Percentiles rank a stretch among this genome's conserved stretches.
Evolutionary conservation across 768 basidiomycete genomes (phyloP).

Genomic region (Lactarius tabidus): DNA sequence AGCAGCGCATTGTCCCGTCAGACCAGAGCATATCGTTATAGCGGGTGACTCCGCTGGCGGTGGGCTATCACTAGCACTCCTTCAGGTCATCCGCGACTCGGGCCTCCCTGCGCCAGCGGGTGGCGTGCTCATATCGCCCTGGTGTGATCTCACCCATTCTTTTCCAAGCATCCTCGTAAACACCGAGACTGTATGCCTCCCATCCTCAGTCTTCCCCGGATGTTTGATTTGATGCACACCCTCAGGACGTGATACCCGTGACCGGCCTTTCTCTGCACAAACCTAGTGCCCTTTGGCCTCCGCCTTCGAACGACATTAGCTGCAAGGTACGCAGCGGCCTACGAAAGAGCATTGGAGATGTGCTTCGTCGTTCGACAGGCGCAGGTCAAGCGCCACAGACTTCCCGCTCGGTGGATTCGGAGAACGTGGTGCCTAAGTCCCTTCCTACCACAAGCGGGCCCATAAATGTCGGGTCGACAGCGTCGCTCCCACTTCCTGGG

Average conservation of each 20-base stretch:
- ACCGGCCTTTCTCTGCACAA: slow-evolving; percentile 76
- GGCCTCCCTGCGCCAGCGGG: slow-evolving; percentile 83
- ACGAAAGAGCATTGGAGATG: slow-evolving; percentile 57
- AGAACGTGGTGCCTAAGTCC: slow-evolving; percentile 24
- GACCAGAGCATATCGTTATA: slow-evolving; percentile 77
- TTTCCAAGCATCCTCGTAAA: slow-evolving; percentile 87
- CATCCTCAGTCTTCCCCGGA: neutral
- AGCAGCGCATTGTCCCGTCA: slow-evolving; percentile 72
- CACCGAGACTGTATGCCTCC: slow-evolving; percentile 63
- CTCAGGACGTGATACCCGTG: slow-evolving; percentile 73
- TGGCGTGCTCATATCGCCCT: slow-evolving; percentile 86
- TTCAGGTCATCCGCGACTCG: slow-evolving; percentile 84
- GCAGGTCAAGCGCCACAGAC: neutral
- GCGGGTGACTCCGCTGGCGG: slow-evolving; percentile 95
- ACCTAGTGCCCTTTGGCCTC: slow-evolving; percentile 76
- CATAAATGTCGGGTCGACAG: slow-evolving; percentile 48
- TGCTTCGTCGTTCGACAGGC: slow-evolving; percentile 30
- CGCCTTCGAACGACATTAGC: slow-evolving; percentile 62
- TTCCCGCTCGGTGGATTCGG: neutral
- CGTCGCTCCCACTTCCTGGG: slow-evolving; percentile 39
- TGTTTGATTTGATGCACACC: neutral
- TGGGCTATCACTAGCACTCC: slow-evolving; percentile 73
- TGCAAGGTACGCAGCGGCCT: slow-evolving; percentile 52
- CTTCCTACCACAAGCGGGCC: slow-evolving; percentile 33
- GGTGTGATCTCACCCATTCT: slow-evolving; percentile 92